phyloP scores from a whole-genome alignment of 108 stramenopile genomes.

The Asterionellopsis glacialis region DNA sequence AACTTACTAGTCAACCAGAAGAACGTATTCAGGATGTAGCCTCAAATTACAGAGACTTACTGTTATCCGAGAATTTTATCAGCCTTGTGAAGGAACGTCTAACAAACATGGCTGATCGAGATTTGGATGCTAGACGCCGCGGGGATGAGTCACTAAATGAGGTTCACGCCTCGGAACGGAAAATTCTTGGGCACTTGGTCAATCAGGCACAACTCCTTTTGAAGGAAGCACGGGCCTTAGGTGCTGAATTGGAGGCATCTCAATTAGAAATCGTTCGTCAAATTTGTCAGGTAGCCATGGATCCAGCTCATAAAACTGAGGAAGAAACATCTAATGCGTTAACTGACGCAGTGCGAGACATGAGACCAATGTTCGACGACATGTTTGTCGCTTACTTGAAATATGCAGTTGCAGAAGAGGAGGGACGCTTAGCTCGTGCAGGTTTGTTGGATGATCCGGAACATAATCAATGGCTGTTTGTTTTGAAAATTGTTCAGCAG shows the following conservation, averaged over 20 bases:
- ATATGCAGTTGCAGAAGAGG: conserved; percentile 86
- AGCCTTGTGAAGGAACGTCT: conserved; percentile 55
- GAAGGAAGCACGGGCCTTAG: conserved; percentile 74
- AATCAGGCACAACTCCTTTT: conserved; percentile 62
- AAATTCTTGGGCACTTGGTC: conserved; percentile 65
- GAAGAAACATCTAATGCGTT: conserved; percentile 80
- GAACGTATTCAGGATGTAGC: conserved; percentile 75
- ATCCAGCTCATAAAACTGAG: conserved; percentile 67
- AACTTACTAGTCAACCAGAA: conserved; percentile 72
- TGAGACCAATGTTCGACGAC: conserved; percentile 84
- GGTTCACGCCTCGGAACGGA: conserved; percentile 35
- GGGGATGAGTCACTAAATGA: conserved; percentile 12
- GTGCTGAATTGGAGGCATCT: conserved; percentile 76
- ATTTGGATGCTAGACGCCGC: conserved; percentile 45
- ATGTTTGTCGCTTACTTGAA: conserved; percentile 84
- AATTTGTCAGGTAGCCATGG: conserved; percentile 90
- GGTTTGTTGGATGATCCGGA: conserved; percentile 78
- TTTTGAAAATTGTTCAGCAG: conserved; percentile 83
- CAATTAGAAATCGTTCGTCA: conserved; percentile 81
- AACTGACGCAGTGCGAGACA: conserved; percentile 79
- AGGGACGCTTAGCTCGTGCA: conserved; percentile 63
- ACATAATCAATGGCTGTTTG: conserved; percentile 83
- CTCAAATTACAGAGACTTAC: conserved; percentile 73
- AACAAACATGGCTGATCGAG: conserved; percentile 59
- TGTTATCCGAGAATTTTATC: conserved; percentile 79